A percentile compares a stretch with the other conserved stretches of the same genome.
Conservation (phyloP, 257 asterid genomes). For the Solanum tarijense region DNA sequence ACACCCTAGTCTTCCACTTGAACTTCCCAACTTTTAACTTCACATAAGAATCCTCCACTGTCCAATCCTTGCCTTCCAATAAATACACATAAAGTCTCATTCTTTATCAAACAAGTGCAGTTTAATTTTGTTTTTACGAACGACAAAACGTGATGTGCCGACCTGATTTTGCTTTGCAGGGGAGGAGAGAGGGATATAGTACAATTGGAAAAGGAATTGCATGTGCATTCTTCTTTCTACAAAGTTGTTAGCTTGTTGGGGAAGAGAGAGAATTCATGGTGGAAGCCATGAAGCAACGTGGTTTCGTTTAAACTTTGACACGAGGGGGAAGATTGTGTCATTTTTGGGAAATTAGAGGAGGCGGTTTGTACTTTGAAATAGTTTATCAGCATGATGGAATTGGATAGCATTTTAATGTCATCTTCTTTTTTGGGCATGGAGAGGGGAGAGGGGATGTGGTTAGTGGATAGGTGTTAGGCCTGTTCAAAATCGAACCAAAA, state of each 20-base stretch:
- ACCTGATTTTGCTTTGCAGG: not conserved
- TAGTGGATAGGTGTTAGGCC: no score
- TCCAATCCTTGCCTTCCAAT: slow-evolving; percentile 58
- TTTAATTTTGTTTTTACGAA: not conserved
- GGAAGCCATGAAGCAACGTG: slow-evolving; percentile 54
- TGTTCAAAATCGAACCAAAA: no score
- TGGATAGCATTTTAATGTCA: no score
- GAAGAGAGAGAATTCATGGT: slow-evolving; percentile 6
- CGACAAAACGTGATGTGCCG: not conserved
- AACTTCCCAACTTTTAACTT: slow-evolving; percentile 58
- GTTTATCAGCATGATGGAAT: no score
- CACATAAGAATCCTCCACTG: slow-evolving; percentile 50
- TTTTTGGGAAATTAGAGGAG: not conserved
- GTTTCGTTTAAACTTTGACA: slow-evolving; percentile 37
- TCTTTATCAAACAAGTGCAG: not conserved
- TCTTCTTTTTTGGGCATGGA: no score
- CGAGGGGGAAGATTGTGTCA: slow-evolving; percentile 12
- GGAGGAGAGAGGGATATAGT: not conserved
- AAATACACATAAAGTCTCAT: slow-evolving; percentile 67
- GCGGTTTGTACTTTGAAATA: no score
- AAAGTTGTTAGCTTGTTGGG: not conserved
- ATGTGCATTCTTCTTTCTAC: not conserved
- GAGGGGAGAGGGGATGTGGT: no score
- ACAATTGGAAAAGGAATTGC: not conserved
- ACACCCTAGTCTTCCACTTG: slow-evolving; percentile 51